Base-by-base conservation (phyloP, 345 rosid genomes). In the Turritis glabra region DNA sequence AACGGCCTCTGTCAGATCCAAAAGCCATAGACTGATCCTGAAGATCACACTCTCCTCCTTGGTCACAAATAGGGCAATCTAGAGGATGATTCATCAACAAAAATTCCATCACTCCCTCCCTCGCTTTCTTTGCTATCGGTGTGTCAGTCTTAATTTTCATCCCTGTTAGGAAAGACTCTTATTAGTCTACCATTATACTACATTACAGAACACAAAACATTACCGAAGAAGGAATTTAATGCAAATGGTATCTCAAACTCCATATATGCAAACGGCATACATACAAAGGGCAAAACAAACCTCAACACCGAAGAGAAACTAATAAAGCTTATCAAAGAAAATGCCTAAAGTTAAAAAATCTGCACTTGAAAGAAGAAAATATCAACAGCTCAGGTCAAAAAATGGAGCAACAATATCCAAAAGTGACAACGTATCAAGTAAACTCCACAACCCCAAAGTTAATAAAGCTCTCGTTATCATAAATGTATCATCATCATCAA, bases 1-100 rank as follows among this genome's bases (percentile, higher is more conserved):
- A 95, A 69, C 99, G 87, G 56, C 98, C 98, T 51, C 98, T 93
- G 60, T 96, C 98, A 54, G 99, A 89, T 46, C 99, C 99, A 78
- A 96, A 96, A 58, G 99, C 99, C 99, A 96, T 96, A 51, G 97
- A 92, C 80, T 96, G 99, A 81, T 95, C 99, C 74, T 95, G 99
- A 64, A 95, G 97, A 85, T 95, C 99, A 78, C 99, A 92, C 59
- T 95, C 99, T 69, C 98, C 99, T 72, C 99, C 99, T 75, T 92
- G 99, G 74, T 92, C 99, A 78, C 99, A 95, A 13, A 92, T 95
- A 55, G 99, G 99, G 43, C 99, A 95, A 82, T 95, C 99, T 63
- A 95, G 53, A 12, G 99, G 99, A 81, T 90, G 99, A 67, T 95
- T 95, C 98, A 95, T 95, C 77, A 95, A 81, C 86, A 95, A 71